Conservation (phyloP, 345 rosid species). For the Salix arbutifolia region DNA sequence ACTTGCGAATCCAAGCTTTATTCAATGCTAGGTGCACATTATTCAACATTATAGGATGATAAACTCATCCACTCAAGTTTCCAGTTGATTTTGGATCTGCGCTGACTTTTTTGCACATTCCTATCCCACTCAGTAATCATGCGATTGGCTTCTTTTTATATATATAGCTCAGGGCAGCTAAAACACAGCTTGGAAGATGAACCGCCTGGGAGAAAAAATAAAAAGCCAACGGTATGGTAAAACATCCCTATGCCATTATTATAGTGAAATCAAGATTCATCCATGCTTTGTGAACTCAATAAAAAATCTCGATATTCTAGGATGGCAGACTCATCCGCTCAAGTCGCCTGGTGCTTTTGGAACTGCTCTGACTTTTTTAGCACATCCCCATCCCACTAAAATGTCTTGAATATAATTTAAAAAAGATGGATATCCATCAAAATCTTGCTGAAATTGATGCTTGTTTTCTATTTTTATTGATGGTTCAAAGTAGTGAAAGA, state of each 20-base stretch:
- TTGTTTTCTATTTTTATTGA: neutral
- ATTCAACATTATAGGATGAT: neutral
- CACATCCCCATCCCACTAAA: neutral
- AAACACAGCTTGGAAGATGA: too few relatives aligned
- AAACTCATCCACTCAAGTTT: neutral
- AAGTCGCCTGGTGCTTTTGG: neutral
- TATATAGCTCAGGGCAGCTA: too few relatives aligned
- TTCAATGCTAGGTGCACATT: neutral
- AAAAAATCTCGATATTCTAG: neutral
- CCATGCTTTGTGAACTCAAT: too few relatives aligned
- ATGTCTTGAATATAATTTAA: neutral
- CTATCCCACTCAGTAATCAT: neutral
- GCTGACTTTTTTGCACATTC: neutral
- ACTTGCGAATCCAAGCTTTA: neutral
- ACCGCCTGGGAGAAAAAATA: too few relatives aligned
- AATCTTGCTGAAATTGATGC: neutral
- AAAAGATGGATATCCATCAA: neutral
- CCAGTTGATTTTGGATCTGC: neutral
- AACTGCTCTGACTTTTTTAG: neutral
- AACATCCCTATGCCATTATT: too few relatives aligned
- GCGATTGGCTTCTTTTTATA: too few relatives aligned
- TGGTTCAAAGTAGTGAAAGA: neutral
- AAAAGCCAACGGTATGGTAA: too few relatives aligned
- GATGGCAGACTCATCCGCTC: neutral
- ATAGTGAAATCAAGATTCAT: too few relatives aligned